Evolutionary conservation across 495 filamentous ascomycete genomes (phyloP).

Genomic region (Penicillium crystallinum): DNA sequence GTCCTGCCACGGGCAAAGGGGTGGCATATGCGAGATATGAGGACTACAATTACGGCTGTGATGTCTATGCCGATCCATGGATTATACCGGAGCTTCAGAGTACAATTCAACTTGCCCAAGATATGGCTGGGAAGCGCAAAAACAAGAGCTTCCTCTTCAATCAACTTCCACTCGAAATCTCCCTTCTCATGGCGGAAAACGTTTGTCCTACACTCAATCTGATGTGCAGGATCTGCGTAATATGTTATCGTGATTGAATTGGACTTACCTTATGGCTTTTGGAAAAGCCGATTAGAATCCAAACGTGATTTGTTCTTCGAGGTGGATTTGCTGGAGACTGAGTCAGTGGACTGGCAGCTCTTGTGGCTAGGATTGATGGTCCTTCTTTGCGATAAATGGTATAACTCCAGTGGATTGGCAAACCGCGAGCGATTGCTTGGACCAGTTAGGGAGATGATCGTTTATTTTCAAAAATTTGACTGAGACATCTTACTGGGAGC

Average conservation of each 20-base stretch:
- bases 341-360: constrained; percentile 1
- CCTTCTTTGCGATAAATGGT: constrained; percentile 2
- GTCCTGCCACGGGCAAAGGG: neutral
- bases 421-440: neutral
- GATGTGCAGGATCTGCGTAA: constrained; percentile 1
- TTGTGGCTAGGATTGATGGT: neutral
- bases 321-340: neutral
- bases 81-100: constrained; percentile 5
- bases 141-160: neutral
- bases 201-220: constrained; percentile 6
- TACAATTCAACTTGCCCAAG: neutral
- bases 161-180: constrained; percentile 3
- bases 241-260: constrained; percentile 4
- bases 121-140: neutral
- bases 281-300: neutral
- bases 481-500: too few species aligned
- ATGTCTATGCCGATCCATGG: constrained; percentile 3
- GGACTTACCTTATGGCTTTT: constrained; percentile 1
- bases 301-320: neutral
- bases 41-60: neutral
- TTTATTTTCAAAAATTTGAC: too few species aligned
- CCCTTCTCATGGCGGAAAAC: neutral
- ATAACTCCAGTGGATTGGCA: constrained; percentile 1
- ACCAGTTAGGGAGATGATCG: neutral
- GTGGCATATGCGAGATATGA: neutral